Evolutionary conservation across 208 protist species (phyloP), one percentile per base, ranked within the genome.

Genomic region (Trypanosomatidae sp.): DNA sequence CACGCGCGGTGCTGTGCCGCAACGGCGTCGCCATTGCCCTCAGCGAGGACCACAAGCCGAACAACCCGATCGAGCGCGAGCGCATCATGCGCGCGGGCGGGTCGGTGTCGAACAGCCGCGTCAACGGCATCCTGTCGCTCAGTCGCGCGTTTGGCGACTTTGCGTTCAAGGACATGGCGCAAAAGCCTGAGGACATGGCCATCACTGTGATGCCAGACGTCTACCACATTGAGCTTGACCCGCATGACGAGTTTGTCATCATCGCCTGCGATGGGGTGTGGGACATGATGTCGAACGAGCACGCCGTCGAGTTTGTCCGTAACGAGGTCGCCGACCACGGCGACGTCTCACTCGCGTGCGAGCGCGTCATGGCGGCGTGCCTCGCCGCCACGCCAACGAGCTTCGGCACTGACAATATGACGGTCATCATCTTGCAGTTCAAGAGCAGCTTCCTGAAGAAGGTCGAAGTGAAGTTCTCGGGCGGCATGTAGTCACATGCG

Each of bases 31-130:
- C 88, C 24, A 71, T 96, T 47, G 71, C 88, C 10, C 49, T 98
- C n/a, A 92, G 81, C 35, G 85, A 92, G 32, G 95, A 98, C 57
- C 95, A 98, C 66, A 97, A 96, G 57, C 93, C 93, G 0, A 92
- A 54, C 1, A 80, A 95, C 35, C 58, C 52, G 1, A 59, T 49
- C 16, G 91, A 97, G 51, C 67, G 50, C 22, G 63, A 83, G 30
- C 78, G 95, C 2, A 97, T 98, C 28, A 61, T 49, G 30, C 74
- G 59, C 10, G 88, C 92, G 19, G 90, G 88, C 16, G 83, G 82
- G 6, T 96, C 74, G 67, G 90, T 98, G 21, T 68, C 87, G 33
- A 73, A 62, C 45, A 84, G 87, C 11, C 73, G 95, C 39, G 93
- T 97, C 2, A 96, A 96, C 67, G 93, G 95, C 6, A 71, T 92